Conservation (phyloP, 2,329 filamentous ascomycete genomes). For the Colletotrichum sansevieriae region DNA sequence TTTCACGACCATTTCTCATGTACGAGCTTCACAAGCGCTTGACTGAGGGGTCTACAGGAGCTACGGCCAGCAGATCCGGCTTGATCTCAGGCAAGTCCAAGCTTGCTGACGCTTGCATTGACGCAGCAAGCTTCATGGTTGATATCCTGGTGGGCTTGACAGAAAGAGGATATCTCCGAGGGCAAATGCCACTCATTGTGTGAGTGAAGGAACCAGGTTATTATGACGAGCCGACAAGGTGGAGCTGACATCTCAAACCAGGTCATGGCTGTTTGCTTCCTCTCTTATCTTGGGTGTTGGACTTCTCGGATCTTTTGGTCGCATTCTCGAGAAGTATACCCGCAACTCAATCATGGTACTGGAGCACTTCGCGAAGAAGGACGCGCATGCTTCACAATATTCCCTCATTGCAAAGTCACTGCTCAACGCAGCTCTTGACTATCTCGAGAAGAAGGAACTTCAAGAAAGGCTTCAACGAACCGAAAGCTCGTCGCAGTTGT, state of each 20-base stretch:
- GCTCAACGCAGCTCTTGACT: conserved; percentile 58
- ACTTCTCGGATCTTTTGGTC: conserved; percentile 64
- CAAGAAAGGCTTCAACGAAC: conserved; percentile 61
- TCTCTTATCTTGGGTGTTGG: conserved; percentile 66
- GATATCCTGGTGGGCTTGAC: conserved; percentile 62
- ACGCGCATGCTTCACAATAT: conserved; percentile 66
- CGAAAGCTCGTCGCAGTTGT: conserved; percentile 65
- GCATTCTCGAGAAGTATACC: conserved; percentile 64
- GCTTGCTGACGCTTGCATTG: conserved; percentile 67
- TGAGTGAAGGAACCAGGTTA: conserved; percentile 49
- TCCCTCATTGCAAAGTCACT: conserved; percentile 66
- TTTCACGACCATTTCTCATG: conserved; percentile 68
- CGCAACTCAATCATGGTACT: conserved; percentile 61
- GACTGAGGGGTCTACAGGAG: conserved; percentile 49
- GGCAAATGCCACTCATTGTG: conserved; percentile 63
- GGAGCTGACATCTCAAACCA: conserved; percentile 42
- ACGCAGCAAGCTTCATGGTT: conserved; percentile 67
- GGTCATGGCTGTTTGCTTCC: conserved; percentile 67
- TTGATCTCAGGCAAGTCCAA: conserved; percentile 60
- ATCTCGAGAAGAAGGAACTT: conserved; percentile 62
- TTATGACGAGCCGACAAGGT: no score
- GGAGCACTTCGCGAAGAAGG: conserved; percentile 62
- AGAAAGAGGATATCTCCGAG: conserved; percentile 56
- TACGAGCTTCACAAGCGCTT: conserved; percentile 64
- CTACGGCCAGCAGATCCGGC: background rate